phyloP scores from a whole-genome alignment of 305 asterid species.

The Fraxinus latifolia region DNA sequence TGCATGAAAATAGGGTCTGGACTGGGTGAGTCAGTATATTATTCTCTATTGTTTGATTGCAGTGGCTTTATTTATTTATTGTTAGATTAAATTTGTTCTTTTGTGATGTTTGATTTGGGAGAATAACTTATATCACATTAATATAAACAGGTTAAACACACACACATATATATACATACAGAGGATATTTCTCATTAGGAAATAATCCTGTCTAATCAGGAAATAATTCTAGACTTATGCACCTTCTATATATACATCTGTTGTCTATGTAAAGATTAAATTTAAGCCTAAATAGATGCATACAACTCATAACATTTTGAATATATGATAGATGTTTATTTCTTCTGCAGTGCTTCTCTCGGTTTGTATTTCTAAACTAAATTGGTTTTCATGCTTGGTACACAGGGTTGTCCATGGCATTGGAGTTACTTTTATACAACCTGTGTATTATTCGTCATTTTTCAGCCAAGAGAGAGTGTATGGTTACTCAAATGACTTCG shows the following conservation, averaged over 20 bases:
- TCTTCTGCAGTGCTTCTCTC: background rate
- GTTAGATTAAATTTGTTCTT: background rate
- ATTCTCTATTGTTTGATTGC: slow-evolving; percentile 8
- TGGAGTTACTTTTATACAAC: slow-evolving; percentile 77
- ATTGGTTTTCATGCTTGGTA: slow-evolving; percentile 28
- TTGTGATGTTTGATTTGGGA: background rate
- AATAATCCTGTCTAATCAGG: background rate
- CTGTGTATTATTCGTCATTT: slow-evolving; percentile 60
- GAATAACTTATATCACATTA: background rate
- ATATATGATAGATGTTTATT: background rate
- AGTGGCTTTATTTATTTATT: background rate
- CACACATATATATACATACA: background rate
- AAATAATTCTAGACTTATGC: background rate
- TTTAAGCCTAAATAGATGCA: background rate
- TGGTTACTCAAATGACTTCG: slow-evolving; percentile 70
- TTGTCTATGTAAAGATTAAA: background rate
- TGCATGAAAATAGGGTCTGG: slow-evolving; percentile 72
- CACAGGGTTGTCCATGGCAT: slow-evolving; percentile 74
- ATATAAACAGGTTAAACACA: background rate
- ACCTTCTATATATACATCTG: background rate
- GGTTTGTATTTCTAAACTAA: background rate
- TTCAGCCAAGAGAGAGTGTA: slow-evolving; percentile 60
- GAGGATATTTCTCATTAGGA: background rate
- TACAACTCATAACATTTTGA: background rate
- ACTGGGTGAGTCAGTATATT: slow-evolving; percentile 64